A percentile compares a stretch with the other conserved stretches of the same genome.
These are phyloP conservation scores for Clonostachys byssicola DNA, from an alignment of 2,329 filamentous ascomycete genomes.

Conservation along the genomic window DNA sequence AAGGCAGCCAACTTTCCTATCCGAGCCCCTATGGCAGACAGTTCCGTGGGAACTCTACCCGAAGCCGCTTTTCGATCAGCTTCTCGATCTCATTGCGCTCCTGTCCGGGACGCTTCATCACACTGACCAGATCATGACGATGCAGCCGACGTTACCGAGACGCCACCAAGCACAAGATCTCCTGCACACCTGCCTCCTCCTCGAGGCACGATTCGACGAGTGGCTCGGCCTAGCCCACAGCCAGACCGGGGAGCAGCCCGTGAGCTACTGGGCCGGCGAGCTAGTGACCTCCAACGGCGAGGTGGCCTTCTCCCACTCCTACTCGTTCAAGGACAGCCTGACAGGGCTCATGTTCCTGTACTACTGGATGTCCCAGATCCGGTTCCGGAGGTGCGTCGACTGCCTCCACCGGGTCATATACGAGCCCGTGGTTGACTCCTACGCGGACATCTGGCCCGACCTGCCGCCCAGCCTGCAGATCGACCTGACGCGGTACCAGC, in stretches of 20 bases:
- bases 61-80: conserved; percentile 43
- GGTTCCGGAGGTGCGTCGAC: conserved; percentile 44
- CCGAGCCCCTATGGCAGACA: conserved; percentile 43
- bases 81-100: conserved; percentile 45
- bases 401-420: conserved; percentile 36
- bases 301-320: conserved; percentile 38
- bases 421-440: conserved; percentile 35
- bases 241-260: conserved; percentile 13
- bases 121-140: conserved; percentile 33
- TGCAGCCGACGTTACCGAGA: conserved; percentile 32
- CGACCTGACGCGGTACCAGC: conserved; percentile 30
- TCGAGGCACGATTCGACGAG: conserved; percentile 41
- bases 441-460: conserved; percentile 29
- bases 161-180: conserved; percentile 42
- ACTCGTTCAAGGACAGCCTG: conserved; percentile 36
- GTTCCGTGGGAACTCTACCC: conserved; percentile 47
- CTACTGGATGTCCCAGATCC: conserved; percentile 48
- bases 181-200: conserved; percentile 37
- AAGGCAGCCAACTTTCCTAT: conserved; percentile 45
- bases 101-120: conserved; percentile 42
- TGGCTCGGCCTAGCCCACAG: conserved; percentile 34
- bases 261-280: conserved; percentile 34
- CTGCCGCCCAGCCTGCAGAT: conserved; percentile 30
- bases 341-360: conserved; percentile 44
- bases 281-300: conserved; percentile 13